phyloP scores from a whole-genome alignment of 163 green algal species.

The Chlamydomonas reinhardtii region DNA sequence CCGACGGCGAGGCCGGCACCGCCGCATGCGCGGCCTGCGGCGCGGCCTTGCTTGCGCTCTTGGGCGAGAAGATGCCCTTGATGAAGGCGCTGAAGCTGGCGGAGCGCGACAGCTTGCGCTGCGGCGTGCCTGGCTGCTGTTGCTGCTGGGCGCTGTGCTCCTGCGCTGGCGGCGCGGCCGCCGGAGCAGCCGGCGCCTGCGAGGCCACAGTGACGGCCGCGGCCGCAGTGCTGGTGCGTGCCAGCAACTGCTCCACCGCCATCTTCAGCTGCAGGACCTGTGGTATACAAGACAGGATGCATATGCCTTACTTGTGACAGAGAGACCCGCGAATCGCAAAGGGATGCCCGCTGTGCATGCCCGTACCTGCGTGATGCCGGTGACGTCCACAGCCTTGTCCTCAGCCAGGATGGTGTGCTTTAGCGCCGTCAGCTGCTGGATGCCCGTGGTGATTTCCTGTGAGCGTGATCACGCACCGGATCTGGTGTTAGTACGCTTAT shows the following conservation, averaged over 20 bases:
- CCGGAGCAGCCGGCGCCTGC: not conserved
- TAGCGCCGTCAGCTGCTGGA: conserved; percentile 35
- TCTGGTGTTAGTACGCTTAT: no score
- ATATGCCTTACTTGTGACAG: no score
- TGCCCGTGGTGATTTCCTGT: conserved; percentile 37
- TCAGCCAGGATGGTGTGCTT: conserved; percentile 40
- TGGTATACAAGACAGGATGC: no score
- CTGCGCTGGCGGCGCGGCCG: not conserved
- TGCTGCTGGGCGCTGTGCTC: not conserved
- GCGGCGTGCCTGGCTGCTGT: conserved; percentile 1
- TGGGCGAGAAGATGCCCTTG: conserved; percentile 26
- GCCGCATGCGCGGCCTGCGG: not conserved
- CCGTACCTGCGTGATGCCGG: conserved; percentile 6
- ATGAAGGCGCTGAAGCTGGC: conserved; percentile 19
- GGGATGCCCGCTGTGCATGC: no score
- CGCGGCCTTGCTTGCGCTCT: conserved; percentile 13
- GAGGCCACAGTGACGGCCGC: not conserved
- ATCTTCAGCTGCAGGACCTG: conserved; percentile 40
- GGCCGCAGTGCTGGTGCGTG: conserved; percentile 2
- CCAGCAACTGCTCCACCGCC: conserved; percentile 35
- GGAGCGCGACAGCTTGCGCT: conserved; percentile 14
- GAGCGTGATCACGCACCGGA: not conserved
- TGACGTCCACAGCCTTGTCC: conserved; percentile 40
- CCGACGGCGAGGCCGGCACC: not conserved
- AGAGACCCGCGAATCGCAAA: no score